Evolutionary conservation across 495 filamentous ascomycete species (phyloP).

Genomic region (Talaromyces stipitatus): DNA sequence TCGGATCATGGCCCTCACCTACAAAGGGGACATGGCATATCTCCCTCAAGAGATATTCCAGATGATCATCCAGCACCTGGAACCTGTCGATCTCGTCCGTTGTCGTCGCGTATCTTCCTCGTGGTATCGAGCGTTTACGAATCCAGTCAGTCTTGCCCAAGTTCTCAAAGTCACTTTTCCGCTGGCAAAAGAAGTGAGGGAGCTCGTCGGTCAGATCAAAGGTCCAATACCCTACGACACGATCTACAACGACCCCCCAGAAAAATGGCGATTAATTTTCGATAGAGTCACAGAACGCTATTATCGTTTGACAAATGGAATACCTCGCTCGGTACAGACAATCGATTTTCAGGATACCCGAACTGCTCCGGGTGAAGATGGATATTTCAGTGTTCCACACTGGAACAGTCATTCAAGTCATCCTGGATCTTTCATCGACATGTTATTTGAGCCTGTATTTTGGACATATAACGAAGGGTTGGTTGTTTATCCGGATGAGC

Average conservation of each 20-base stretch:
- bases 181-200: conserved; percentile 45
- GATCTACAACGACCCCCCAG: background rate
- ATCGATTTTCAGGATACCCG: conserved; percentile 16
- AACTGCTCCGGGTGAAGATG: conserved; percentile 13
- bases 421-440: conserved; percentile 25
- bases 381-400: conserved; percentile 43
- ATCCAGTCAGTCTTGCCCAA: conserved; percentile 33
- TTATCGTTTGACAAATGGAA: conserved; percentile 42
- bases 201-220: conserved; percentile 7
- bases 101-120: conserved; percentile 47
- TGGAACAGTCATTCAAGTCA: conserved; percentile 50
- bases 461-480: conserved; percentile 58
- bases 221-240: background rate
- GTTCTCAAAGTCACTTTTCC: conserved; percentile 47
- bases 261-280: conserved; percentile 39
- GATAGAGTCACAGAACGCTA: conserved; percentile 50
- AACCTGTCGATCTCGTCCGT: conserved; percentile 43
- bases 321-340: conserved; percentile 42
- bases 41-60: conserved; percentile 38
- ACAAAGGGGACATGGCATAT: conserved; percentile 14
- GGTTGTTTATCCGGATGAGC: conserved; percentile 46
- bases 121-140: conserved; percentile 50
- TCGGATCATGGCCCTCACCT: background rate
- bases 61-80: conserved; percentile 32
- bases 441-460: conserved; percentile 46